Evolutionary conservation across 345 rosid genomes (phyloP).

Genomic region (Stellera chamaejasme): DNA sequence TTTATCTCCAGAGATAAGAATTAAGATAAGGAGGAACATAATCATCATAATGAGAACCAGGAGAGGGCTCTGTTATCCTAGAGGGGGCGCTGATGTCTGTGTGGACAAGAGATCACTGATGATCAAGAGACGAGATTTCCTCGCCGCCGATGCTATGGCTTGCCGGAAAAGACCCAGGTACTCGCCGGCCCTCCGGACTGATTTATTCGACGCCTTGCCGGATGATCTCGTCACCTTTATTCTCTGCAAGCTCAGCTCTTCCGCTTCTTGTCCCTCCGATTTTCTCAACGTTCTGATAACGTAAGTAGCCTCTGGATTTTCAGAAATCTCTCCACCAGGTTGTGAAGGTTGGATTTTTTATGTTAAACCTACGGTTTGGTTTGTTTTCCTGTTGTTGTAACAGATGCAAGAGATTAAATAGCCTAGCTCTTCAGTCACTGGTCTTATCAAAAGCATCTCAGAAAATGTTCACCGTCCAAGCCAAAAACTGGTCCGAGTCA

Average conservation of each 20-base stretch:
- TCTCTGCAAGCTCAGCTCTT: constrained; percentile 51
- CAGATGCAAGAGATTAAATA: constrained; percentile 85
- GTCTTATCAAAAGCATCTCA: constrained; percentile 60
- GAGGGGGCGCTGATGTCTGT: constrained; percentile 7
- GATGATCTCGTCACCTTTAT: constrained; percentile 75
- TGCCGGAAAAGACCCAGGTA: constrained; percentile 31
- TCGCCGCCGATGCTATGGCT: constrained; percentile 20
- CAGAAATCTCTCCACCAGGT: background rate
- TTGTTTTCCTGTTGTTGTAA: constrained; percentile 13
- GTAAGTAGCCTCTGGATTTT: constrained; percentile 28
- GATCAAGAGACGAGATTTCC: constrained; percentile 11
- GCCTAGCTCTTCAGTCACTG: constrained; percentile 40
- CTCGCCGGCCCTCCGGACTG: constrained; percentile 19
- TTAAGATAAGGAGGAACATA: constrained; percentile 1
- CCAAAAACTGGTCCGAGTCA: constrained; percentile 73
- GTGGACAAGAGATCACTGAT: constrained; percentile 12
- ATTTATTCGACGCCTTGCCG: constrained; percentile 58
- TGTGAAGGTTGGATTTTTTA: no score
- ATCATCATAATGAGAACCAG: constrained; percentile 40
- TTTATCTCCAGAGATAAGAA: constrained; percentile 6
- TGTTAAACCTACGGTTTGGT: no score
- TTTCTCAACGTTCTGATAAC: constrained; percentile 57
- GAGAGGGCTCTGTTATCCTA: constrained; percentile 43
- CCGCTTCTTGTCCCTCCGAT: constrained; percentile 61
- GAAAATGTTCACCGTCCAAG: constrained; percentile 47